Evolutionary conservation across 225 moss, liverwort and hornwort species (phyloP), one percentile per base, ranked within the genome.

Genomic region (Neckera pumila): DNA sequence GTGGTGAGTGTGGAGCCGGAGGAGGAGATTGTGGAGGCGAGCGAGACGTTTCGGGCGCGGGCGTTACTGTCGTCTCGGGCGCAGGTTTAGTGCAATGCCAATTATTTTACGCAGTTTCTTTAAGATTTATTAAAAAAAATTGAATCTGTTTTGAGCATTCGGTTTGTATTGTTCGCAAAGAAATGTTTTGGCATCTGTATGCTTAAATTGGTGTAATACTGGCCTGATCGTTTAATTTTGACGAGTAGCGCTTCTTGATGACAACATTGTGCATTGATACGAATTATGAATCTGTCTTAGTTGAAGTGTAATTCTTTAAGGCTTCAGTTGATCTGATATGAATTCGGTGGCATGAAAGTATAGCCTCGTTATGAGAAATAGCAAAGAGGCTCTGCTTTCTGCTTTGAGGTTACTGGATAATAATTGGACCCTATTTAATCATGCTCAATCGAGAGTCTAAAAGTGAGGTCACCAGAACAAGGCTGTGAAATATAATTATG

Each of bases 21-120:
- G 80, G 89, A 92, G 71, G 72, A 89, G 71, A 65, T 90, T 43
- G 80, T 92, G 47, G 87, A 86, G 38, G 87, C 90, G 14, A 88
- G 91, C 47, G 86, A 91, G 13, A 53, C 79, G 63, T 94, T 93
- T 86, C 90, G 83, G 57, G 73, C 65, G 79, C 73, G 74, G 28
- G 93, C 91, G 49, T 43, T 93, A 69, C 88, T 94, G 74, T 61
- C 91, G 58, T 92, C 92, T 10, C 90, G 88, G 34, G 86, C 89
- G 53, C 93, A 93, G 82, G 94, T 79, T 58, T 28, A 79, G 59
- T 93, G 73, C 84, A 45, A 51, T 84, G 45, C 72, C 38, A 56
- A 40, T 85, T 42, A 2, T 45, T 63, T 33, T 36, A 20, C 17
- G 6, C 31, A 26, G 27, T 64, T 49, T 22, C 26, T 49, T 65